Evolutionary conservation across 2,329 filamentous ascomycete genomes (phyloP), one percentile per base, ranked within the genome.

Genomic region (Curvularia spicifera): DNA sequence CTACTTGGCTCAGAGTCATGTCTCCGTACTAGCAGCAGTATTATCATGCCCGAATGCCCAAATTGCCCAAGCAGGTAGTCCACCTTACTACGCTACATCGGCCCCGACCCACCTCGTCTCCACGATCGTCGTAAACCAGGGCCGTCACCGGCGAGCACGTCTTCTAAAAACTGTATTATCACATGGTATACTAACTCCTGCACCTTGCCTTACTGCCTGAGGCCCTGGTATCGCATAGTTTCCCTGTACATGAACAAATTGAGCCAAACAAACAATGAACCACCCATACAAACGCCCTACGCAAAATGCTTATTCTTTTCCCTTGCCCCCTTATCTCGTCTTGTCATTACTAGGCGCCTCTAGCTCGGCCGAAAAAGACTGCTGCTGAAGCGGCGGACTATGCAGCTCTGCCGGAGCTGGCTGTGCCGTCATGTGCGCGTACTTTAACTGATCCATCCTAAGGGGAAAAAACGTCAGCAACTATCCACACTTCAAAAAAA

Each of bases 331-430:
- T 15, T n/a, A 26, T 26, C 13, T 31, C 33, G 26, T 18, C 46
- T 61, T 49, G 47, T 65, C 63, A 10, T 48, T 53, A n/a, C 24
- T 29, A 48, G 64, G 56, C 18, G 65, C 72, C 31, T 72, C 71
- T 47, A 75, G 42, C 43, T 73, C 72, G 3, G 64, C 68, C 10
- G 66, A 57, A 43, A 69, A 72, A 15, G 50, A 53, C 35, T 70
- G 60, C 46, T 69, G 63, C 28, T 56, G 63, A 18, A 64, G 65
- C 35, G 60, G 44, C 8, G 71, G 69, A 24, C 64, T 68, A 24
- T 65, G 66, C 54, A 75, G 48, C 42, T 74, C 72, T 40, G 53
- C 63, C 31, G 59, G 46, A 9, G 29, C 48, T n/a, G 53, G 51
- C 18, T 57, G 51, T 39, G 51, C 33, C 33, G 46, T 51, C 50